Base-by-base conservation (phyloP, 495 filamentous ascomycete species). In the Aspergillus carlsbadensis region DNA sequence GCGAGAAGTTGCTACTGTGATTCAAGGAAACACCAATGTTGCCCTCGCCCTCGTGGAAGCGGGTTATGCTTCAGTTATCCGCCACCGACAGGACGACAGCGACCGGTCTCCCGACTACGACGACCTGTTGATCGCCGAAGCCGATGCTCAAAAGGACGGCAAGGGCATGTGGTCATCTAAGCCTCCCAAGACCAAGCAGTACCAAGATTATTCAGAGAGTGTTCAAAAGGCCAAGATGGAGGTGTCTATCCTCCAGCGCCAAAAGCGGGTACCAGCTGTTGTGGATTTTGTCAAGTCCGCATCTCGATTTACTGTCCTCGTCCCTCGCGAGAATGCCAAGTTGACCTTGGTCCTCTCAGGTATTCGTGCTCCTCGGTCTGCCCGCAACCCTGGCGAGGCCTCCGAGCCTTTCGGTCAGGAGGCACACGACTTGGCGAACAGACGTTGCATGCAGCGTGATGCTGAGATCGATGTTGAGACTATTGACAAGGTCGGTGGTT, bases 231-330 rank as follows among this genome's bases (percentile, higher is more conserved):
- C 95, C 46, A 98, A 96, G 81, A 85, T 94, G 39, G 90, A 94
- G 65, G 78, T 96, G 20, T 88, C 91, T 5, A 83, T 89, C 31
- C 81, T 99, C 15, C 86, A 91, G 53, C 85, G 93, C 15, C 92
- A 96, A 71, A 91, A 89, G 73, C 91, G 87, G 60, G 87, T 97
- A n/a, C 91, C 95, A 3, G 95, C 88, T 7, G 74, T 99, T 59
- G 93, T 99, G 41, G 95, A 99, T 68, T 99, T 91, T 66, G 94
- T 96, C 77, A 96, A 96, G 74, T 91, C 90, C 13, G 95, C 89
- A 29, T 96, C 92, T 21, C 86, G 95, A 50, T 99, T 99, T 72
- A 94, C 89, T 26, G 80, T 99, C 41, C 78, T 99, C 5, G 84
- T 99, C 34, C 95, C 95, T 24, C 86, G 92, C 20, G 95, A 98